These are phyloP conservation scores for Mortierella sp. DNA, from an alignment of 371 early-diverging fungal species.

Conservation along the genomic window DNA sequence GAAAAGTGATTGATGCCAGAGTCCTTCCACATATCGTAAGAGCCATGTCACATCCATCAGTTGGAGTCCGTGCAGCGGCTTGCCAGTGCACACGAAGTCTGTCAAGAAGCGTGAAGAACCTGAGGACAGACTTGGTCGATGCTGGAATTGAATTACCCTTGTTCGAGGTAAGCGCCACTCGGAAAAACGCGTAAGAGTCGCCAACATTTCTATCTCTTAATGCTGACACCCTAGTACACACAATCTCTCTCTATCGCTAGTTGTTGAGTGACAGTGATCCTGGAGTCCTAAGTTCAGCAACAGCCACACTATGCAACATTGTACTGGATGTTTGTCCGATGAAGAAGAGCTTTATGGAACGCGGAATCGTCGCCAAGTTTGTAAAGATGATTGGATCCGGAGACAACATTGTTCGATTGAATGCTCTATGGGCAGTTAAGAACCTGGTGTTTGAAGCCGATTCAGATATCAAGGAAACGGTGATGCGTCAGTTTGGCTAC, in stretches of 20 bases:
- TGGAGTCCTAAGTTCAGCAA: conserved; percentile 79
- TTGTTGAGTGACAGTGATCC: conserved; percentile 73
- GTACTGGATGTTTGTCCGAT: conserved; percentile 91
- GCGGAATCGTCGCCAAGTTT: conserved; percentile 79
- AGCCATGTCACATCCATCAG: conserved; percentile 70
- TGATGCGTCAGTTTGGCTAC: conserved; percentile 79
- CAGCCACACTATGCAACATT: conserved; percentile 87
- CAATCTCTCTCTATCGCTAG: conserved; percentile 25
- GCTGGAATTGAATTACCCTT: conserved; percentile 80
- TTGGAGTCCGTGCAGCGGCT: conserved; percentile 78
- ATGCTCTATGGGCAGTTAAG: conserved; percentile 88
- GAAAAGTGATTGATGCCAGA: conserved; percentile 82
- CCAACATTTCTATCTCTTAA: background rate
- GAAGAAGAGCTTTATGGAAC: conserved; percentile 83
- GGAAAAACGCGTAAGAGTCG: no score
- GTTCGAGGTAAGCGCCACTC: conserved; percentile 64
- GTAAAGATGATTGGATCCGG: conserved; percentile 69
- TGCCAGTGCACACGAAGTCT: conserved; percentile 84
- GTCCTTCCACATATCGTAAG: conserved; percentile 79
- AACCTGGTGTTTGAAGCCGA: conserved; percentile 83
- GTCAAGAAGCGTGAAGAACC: conserved; percentile 81
- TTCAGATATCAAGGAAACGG: conserved; percentile 69
- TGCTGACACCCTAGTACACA: background rate
- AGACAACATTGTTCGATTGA: conserved; percentile 68
- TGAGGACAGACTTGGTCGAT: conserved; percentile 86